Percentiles rank a stretch among this genome's conserved stretches.
phyloP scores from a whole-genome alignment of 768 basidiomycete species.

The Trametes cinnabarina region DNA sequence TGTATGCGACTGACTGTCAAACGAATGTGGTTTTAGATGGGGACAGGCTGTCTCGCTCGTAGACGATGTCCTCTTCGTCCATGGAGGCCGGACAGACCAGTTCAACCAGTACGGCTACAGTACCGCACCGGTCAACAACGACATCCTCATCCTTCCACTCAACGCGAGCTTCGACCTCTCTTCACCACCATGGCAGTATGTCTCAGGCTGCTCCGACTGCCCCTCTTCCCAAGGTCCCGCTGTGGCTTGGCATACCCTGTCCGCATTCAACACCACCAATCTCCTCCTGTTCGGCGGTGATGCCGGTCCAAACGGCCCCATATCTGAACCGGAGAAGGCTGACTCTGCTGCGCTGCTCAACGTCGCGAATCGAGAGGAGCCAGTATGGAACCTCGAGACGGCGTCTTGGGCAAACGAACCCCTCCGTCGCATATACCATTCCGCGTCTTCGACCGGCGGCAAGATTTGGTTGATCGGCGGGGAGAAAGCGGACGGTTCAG shows the following conservation, averaged over 20 bases:
- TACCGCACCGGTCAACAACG: slow-evolving; percentile 69
- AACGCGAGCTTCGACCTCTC: slow-evolving; percentile 54
- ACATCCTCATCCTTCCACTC: slow-evolving; percentile 69
- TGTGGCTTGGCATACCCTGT: slow-evolving; percentile 79
- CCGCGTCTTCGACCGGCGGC: slow-evolving; percentile 50
- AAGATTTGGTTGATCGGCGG: slow-evolving; percentile 76
- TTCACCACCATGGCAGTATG: slow-evolving; percentile 66
- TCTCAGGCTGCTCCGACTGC: slow-evolving; percentile 46
- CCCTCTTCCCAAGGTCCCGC: slow-evolving; percentile 53
- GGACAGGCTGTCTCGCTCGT: slow-evolving; percentile 69
- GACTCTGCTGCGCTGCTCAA: slow-evolving; percentile 67
- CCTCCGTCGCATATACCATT: slow-evolving; percentile 73
- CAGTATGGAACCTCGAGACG: slow-evolving; percentile 48
- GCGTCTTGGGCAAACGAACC: slow-evolving; percentile 65
- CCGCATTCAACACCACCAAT: slow-evolving; percentile 53
- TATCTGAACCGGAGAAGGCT: slow-evolving; percentile 46
- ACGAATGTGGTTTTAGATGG: slow-evolving; percentile 56
- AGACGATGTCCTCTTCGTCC: slow-evolving; percentile 60
- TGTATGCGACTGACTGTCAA: background rate
- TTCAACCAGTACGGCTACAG: slow-evolving; percentile 67
- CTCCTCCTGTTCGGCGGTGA: slow-evolving; percentile 76
- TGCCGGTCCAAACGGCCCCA: slow-evolving; percentile 56
- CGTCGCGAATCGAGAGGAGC: slow-evolving; percentile 35
- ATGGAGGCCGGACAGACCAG: slow-evolving; percentile 78
- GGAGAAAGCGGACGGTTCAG: slow-evolving; percentile 77